Evolutionary conservation across 2,329 filamentous ascomycete genomes (phyloP), one percentile per base, ranked within the genome.

Genomic region (Penicillium griseofulvum): DNA sequence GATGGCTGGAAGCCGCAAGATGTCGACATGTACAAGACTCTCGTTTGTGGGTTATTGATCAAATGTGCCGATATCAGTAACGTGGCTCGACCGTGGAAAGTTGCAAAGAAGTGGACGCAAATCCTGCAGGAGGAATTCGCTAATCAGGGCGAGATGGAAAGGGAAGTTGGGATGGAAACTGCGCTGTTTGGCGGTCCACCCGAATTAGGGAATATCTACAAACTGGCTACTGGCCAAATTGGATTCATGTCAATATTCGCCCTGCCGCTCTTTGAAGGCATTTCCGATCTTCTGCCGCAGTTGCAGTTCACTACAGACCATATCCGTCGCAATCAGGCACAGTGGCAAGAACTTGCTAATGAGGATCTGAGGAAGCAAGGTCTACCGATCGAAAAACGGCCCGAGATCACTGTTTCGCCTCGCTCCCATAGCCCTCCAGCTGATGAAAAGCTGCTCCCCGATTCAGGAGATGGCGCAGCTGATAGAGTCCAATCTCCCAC

Each of bases 31-130:
- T 84, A 91, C 63, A 89, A 87, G 63, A 86, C 89, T 10, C 76
- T 97, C 44, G 80, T 88, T n/a, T 97, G 94, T 74, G 91, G 91
- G 14, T 78, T 99, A 54, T 78, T 99, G 56, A 97, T 99, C 76
- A 99, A 99, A 73, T 97, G 94, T 71, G 94, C 94, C 37, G 94
- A 99, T 73, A 97, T 99, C 69, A 97, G 93, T 77, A 99, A 99
- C 71, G 94, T 97, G 72, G 91, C 92, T 52, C 87, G 94, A 54
- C 88, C 86, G 54, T 92, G 94, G 71, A 82, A 88, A 54, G 85
- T 91, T 26, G 94, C 94, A 22, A 80, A 90, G 41, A 83, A 88
- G 70, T 99, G 94, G 94, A 96, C 94, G 66, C 83, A 88, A 66
- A 92, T 96, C 44, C 80, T 99, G n/a, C 93, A 94, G 16, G 90